These are phyloP conservation scores for Piper longum DNA, from an alignment of 164 flowering plant species.

Conservation along the genomic window DNA sequence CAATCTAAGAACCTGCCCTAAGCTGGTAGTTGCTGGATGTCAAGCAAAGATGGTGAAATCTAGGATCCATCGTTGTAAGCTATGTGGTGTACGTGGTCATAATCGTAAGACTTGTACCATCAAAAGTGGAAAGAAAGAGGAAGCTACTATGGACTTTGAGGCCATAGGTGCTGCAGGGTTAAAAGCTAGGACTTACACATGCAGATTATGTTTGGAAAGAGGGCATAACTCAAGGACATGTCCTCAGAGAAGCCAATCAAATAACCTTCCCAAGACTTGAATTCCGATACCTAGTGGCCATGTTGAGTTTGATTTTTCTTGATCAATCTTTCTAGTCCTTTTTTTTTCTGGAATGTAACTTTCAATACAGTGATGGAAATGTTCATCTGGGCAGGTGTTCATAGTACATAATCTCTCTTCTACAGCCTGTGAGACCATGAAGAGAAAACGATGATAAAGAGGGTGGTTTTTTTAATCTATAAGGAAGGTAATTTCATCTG, in stretches of 20 bases:
- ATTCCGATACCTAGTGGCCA: not conserved
- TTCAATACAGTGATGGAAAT: too few species aligned
- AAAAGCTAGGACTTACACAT: not conserved
- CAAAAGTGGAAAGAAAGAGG: not conserved
- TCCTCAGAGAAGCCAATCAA: not conserved
- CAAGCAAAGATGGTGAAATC: not conserved
- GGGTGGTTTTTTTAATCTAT: too few species aligned
- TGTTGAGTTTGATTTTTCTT: not conserved
- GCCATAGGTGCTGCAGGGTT: not conserved
- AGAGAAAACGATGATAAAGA: too few species aligned
- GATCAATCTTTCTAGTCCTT: too few species aligned
- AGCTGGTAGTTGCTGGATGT: not conserved
- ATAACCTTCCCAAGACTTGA: not conserved
- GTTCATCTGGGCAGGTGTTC: too few species aligned
- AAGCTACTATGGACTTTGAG: not conserved
- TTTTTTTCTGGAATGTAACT: too few species aligned
- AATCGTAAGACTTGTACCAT: not conserved
- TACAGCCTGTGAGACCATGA: too few species aligned
- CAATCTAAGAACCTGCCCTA: not conserved
- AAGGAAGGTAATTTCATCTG: too few species aligned
- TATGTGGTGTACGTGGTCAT: not conserved
- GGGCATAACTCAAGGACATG: not conserved
- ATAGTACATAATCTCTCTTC: too few species aligned
- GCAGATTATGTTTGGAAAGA: not conserved
- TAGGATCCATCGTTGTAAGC: not conserved